Percentiles rank a stretch among this genome's conserved stretches.
Conservation (phyloP, 1,139 yeast species). For the Taphrina communis region DNA sequence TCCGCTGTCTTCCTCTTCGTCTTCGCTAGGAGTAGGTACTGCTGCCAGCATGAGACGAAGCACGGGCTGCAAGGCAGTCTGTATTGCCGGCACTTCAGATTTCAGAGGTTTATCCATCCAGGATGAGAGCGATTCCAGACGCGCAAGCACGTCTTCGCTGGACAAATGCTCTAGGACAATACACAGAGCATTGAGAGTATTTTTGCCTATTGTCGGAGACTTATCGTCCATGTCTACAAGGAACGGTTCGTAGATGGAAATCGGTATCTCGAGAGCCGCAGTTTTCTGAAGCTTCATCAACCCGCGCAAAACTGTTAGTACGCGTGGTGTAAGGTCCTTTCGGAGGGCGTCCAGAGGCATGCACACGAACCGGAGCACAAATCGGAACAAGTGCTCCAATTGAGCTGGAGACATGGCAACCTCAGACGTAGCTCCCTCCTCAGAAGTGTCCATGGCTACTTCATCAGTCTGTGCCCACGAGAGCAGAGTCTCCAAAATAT, state of each 20-base stretch:
- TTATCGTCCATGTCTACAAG: conserved; percentile 77
- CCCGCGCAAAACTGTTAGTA: conserved; percentile 74
- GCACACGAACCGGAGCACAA: conserved; percentile 84
- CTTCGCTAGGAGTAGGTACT: conserved; percentile 53
- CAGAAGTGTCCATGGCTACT: conserved; percentile 11
- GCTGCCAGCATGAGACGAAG: conserved; percentile 70
- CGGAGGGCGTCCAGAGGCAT: conserved; percentile 86
- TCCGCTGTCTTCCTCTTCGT: conserved; percentile 56
- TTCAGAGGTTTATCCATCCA: conserved; percentile 81
- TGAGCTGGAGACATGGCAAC: conserved; percentile 56
- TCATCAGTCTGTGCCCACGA: conserved; percentile 69
- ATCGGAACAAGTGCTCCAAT: conserved; percentile 88
- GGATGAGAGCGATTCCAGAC: conserved; percentile 68
- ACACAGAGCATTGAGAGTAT: conserved; percentile 88
- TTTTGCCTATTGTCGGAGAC: conserved; percentile 75
- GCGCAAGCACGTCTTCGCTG: conserved; percentile 72
- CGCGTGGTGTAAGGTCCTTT: conserved; percentile 79
- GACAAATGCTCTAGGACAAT: conserved; percentile 81
- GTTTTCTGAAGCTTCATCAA: conserved; percentile 75
- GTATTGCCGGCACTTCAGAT: conserved; percentile 59
- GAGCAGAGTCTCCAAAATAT: conserved; percentile 80
- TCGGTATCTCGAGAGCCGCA: conserved; percentile 85
- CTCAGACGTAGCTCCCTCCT: conserved; percentile 7
- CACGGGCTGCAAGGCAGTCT: conserved; percentile 65
- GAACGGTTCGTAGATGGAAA: conserved; percentile 85